phyloP scores from a whole-genome alignment of 2,329 filamentous ascomycete genomes.

The Fonsecaea pugnacius region DNA sequence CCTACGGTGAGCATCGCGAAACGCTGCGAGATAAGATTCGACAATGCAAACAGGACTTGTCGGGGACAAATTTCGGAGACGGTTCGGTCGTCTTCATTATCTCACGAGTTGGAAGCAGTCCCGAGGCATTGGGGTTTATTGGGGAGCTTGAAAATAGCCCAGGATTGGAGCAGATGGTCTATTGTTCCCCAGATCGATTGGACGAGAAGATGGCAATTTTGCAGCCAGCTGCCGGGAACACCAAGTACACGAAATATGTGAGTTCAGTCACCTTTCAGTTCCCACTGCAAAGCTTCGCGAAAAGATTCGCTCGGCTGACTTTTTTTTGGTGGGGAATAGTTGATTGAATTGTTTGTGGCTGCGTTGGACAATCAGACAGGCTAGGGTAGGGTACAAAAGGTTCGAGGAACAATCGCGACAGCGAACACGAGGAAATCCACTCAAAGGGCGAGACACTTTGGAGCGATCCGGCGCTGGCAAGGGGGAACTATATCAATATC shows the following conservation, averaged over 20 bases:
- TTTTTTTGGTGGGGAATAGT: not conserved
- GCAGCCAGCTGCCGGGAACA: not conserved
- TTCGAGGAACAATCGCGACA: not conserved
- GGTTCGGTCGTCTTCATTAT: not conserved
- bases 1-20: not conserved
- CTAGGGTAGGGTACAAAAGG: not conserved
- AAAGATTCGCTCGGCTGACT: not conserved
- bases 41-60: not conserved
- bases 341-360: not conserved
- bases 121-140: not conserved
- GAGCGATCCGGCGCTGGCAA: not conserved
- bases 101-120: not conserved
- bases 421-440: not conserved
- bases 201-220: slow-evolving; percentile 4
- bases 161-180: not conserved
- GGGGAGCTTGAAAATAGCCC: not conserved
- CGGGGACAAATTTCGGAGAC: not conserved
- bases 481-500: not conserved
- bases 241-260: not conserved
- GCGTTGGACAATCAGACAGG: not conserved
- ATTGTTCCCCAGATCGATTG: not conserved
- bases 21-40: slow-evolving; percentile 2
- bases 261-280: not conserved
- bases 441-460: not conserved
- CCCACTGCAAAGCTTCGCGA: not conserved